Base-by-base conservation (phyloP, 345 rosid genomes). In the Anacardium occidentale region DNA sequence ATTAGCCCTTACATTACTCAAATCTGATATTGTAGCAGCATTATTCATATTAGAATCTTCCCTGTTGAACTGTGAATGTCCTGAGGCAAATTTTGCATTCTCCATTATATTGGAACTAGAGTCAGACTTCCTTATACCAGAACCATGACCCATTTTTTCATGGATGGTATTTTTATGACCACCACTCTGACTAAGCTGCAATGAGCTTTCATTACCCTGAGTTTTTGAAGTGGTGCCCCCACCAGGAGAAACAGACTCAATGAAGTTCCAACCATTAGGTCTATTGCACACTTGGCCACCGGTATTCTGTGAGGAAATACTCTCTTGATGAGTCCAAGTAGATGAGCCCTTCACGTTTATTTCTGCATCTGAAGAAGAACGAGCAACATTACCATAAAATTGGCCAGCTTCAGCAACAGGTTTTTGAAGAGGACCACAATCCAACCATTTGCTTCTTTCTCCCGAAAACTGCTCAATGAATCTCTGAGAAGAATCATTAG, bases 181-280 rank as follows among this genome's bases (percentile, higher is more conserved):
- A 62, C 48, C 29, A 69, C 58, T 71, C 64, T 72, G 71, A 48
- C 77, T 71, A 75, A 62, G 64, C 54, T 79, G 87, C 70, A 80
- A 77, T 21, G 76, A 29, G 59, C 74, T 80, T 57, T 80, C 85
- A 62, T 70, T 73, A 60, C 51, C 74, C 62, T 75, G 86, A 76
- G 72, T 74, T 70, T 80, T 75, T 52, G 72, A 64, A 48, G 60
- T 21, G 48, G 69, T 24, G 68, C 67, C 76, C n/a, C 64, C 66
- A 14, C 69, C 65, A 48, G 68, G 71, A 5, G 81, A 68, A 12
- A 66, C 53, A 34, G 87, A 80, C 24, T 84, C 84, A 56, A 78
- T 58, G 55, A 72, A 78, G 72, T 72, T 87, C 90, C 85, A 84
- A 75, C 84, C 84, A 62, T 79, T 87, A 68, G 75, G 70, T 22